A percentile compares a stretch with the other conserved stretches of the same genome.
phyloP scores from a whole-genome alignment of 306 rosid species.

The Rosa chinensis region DNA sequence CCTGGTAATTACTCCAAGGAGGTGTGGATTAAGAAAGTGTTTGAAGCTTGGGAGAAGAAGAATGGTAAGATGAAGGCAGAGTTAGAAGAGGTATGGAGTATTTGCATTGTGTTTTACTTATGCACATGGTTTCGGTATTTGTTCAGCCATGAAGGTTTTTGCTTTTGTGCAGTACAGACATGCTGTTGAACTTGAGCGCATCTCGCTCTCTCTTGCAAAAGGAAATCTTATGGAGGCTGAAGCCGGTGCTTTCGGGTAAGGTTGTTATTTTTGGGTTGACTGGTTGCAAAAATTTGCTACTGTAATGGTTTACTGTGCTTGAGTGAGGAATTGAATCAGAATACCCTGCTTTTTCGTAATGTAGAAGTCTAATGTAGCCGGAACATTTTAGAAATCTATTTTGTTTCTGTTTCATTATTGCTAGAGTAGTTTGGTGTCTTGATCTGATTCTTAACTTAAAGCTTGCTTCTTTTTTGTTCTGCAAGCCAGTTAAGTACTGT shows the following conservation, averaged over 20 bases:
- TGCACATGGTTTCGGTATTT: conserved; percentile 1
- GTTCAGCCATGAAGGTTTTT: conserved; percentile 14
- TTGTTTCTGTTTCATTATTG: background rate
- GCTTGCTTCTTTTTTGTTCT: background rate
- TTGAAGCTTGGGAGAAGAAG: conserved; percentile 66
- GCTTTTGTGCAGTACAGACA: conserved; percentile 51
- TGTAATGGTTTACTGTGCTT: conserved; percentile 6
- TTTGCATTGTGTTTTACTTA: background rate
- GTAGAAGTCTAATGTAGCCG: background rate
- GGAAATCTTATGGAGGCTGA: conserved; percentile 54
- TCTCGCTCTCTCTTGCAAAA: conserved; percentile 52
- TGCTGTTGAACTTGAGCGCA: conserved; percentile 55
- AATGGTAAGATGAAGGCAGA: conserved; percentile 46
- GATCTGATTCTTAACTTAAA: background rate
- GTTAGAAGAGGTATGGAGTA: conserved; percentile 52
- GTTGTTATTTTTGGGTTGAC: conserved; percentile 9
- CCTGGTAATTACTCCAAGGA: conserved; percentile 14
- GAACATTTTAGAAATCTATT: background rate
- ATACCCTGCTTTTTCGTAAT: background rate
- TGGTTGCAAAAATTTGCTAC: conserved; percentile 11
- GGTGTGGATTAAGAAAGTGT: conserved; percentile 45
- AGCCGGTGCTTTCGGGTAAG: conserved; percentile 55
- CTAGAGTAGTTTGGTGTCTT: background rate
- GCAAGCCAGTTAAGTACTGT: background rate
- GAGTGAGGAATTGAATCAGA: background rate